A percentile compares a stretch with the other conserved stretches of the same genome.
Conservation (phyloP, 352 stramenopile species). For the Globisporangium megalacanthum region DNA sequence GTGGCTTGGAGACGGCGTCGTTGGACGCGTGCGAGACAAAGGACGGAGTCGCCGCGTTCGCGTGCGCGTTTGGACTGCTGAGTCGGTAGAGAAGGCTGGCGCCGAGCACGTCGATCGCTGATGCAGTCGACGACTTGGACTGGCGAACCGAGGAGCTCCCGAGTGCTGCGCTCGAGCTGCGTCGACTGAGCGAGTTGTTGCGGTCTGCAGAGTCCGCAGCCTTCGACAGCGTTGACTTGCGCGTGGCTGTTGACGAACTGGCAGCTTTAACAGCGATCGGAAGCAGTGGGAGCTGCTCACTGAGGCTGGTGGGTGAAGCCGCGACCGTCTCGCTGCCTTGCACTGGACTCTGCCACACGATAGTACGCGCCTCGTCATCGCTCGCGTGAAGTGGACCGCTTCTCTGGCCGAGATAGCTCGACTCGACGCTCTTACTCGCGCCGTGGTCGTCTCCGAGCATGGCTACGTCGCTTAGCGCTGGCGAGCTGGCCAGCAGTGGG, state of each 20-base stretch:
- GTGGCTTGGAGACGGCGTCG: slow-evolving; percentile 2
- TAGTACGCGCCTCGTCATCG: no score
- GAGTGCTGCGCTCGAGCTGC: no score
- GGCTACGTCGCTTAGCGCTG: slow-evolving; percentile 4
- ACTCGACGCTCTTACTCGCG: slow-evolving; percentile 3
- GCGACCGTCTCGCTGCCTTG: not conserved
- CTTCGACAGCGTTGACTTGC: no score
- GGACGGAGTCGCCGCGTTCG: slow-evolving; percentile 6
- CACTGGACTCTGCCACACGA: not conserved
- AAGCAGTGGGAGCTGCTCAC: not conserved
- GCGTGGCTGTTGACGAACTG: not conserved
- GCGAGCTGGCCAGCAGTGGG: slow-evolving; percentile 4
- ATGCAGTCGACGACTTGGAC: not conserved
- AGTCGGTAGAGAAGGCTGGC: not conserved
- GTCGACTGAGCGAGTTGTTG: not conserved
- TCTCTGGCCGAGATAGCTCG: slow-evolving; percentile 2
- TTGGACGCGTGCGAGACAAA: slow-evolving; percentile 13
- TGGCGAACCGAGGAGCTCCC: no score
- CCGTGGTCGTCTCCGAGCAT: slow-evolving; percentile 9
- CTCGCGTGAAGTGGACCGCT: not conserved
- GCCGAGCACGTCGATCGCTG: no score
- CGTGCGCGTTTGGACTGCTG: slow-evolving; percentile 5
- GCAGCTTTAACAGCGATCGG: not conserved
- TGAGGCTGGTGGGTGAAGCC: not conserved
- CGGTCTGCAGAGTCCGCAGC: no score